Conservation (phyloP, 768 basidiomycete species). For the Russula brevipes region DNA sequence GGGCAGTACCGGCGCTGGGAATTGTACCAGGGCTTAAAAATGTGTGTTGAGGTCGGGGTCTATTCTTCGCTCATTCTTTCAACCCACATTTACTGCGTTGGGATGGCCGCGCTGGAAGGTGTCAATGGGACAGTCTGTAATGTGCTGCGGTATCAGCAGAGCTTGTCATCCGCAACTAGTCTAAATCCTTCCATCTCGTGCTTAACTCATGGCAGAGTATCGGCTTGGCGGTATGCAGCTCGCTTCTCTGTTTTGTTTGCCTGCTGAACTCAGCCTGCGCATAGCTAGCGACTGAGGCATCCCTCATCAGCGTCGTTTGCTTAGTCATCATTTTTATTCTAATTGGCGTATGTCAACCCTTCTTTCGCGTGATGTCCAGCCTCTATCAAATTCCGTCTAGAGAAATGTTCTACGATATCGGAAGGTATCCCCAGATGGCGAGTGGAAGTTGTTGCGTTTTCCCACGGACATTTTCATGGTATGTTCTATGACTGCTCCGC, state of each 20-base stretch:
- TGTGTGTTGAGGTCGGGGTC: too few relatives aligned
- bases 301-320: slow-evolving; percentile 11
- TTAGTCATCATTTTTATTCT: slow-evolving; percentile 4
- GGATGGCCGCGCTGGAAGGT: not conserved
- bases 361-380: too few relatives aligned
- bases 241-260: not conserved
- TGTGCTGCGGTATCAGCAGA: not conserved
- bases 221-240: slow-evolving; percentile 33
- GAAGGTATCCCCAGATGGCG: not conserved
- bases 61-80: not conserved
- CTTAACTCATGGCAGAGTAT: slow-evolving; percentile 36
- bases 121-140: slow-evolving; percentile 16
- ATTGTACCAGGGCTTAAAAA: too few relatives aligned
- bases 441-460: slow-evolving; percentile 30
- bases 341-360: slow-evolving; percentile 12
- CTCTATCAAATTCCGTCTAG: not conserved
- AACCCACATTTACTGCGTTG: too few relatives aligned
- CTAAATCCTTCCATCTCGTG: slow-evolving; percentile 22
- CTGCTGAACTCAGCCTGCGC: not conserved
- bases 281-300: slow-evolving; percentile 35
- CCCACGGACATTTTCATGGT: slow-evolving; percentile 43
- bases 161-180: not conserved
- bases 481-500: not conserved
- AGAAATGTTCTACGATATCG: slow-evolving; percentile 13
- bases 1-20: too few relatives aligned